Percentiles rank a stretch among this genome's conserved stretches.
These are phyloP conservation scores for Nitzschia sp. DNA, from an alignment of 108 stramenopile genomes.

Conservation along the genomic window DNA sequence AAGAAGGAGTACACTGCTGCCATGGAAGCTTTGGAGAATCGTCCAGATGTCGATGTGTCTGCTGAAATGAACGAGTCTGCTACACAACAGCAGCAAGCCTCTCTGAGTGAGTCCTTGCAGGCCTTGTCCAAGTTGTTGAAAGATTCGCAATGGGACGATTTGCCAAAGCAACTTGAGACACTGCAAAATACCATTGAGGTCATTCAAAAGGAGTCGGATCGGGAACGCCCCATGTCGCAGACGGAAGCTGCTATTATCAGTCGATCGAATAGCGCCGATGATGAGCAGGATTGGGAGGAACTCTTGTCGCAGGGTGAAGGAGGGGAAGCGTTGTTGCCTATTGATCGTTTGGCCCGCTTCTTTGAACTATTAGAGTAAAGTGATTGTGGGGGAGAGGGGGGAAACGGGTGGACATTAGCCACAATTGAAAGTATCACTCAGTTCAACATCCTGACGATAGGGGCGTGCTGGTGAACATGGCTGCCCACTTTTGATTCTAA, in stretches of 20 bases:
- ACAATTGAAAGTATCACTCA: neutral
- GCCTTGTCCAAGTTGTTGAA: slow-evolving; percentile 13
- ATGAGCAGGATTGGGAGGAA: neutral
- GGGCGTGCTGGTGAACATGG: neutral
- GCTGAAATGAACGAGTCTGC: neutral
- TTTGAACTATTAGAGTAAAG: slow-evolving; percentile 16
- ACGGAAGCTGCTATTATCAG: slow-evolving; percentile 36
- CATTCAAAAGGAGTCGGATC: slow-evolving; percentile 17
- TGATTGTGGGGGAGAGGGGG: no score
- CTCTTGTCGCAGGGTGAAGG: neutral
- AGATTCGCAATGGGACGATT: slow-evolving; percentile 23
- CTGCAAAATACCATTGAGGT: slow-evolving; percentile 33
- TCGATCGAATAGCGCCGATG: slow-evolving; percentile 19
- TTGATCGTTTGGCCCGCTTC: slow-evolving; percentile 30
- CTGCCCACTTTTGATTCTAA: no score
- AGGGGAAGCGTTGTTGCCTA: neutral
- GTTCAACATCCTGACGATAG: no score
- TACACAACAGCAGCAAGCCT: neutral
- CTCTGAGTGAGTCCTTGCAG: slow-evolving; percentile 16
- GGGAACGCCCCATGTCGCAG: slow-evolving; percentile 33
- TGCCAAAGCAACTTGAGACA: slow-evolving; percentile 26
- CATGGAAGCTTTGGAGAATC: neutral
- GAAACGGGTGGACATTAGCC: neutral
- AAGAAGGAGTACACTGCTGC: neutral
- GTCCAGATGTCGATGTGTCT: neutral